Percentiles rank a stretch among this genome's conserved stretches.
phyloP scores from a whole-genome alignment of 441 rosid genomes.

The Arabidopsis lyrata region DNA sequence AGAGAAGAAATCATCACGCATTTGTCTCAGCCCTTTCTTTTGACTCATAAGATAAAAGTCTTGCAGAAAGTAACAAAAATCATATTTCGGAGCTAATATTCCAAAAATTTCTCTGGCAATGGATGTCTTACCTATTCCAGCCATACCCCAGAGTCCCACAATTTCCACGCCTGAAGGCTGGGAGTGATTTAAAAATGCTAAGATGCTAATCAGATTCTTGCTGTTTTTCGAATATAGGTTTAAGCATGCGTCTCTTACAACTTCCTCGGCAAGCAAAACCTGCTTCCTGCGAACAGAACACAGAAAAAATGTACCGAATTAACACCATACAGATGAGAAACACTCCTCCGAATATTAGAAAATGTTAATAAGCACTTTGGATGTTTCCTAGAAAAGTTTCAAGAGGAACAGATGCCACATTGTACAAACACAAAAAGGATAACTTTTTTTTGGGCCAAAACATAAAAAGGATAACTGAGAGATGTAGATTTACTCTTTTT shows the following conservation, averaged over 20 bases:
- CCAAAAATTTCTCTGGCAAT: conserved; percentile 26
- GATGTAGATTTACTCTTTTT: conserved; percentile 16
- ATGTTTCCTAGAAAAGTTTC: not conserved
- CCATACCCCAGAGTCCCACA: conserved; percentile 50
- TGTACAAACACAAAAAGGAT: too few species aligned
- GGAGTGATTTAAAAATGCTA: conserved; percentile 6
- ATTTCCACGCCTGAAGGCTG: not conserved
- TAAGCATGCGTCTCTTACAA: conserved; percentile 29
- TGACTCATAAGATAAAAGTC: conserved; percentile 34
- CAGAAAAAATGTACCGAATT: not conserved
- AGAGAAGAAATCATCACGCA: conserved; percentile 39
- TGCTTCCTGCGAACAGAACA: conserved; percentile 20
- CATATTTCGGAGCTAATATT: conserved; percentile 15
- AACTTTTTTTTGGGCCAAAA: too few species aligned
- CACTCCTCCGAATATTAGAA: not conserved
- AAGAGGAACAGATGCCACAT: not conserved
- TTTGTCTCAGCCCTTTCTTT: conserved; percentile 18
- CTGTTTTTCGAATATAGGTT: conserved; percentile 2
- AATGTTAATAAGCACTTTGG: not conserved
- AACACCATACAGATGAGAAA: not conserved
- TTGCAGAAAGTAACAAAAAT: conserved; percentile 32
- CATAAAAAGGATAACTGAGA: not conserved
- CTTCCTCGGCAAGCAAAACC: conserved; percentile 15
- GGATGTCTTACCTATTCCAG: conserved; percentile 47
- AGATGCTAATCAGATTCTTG: not conserved